A percentile compares a stretch with the other conserved stretches of the same genome.
Conservation (phyloP, 2,329 filamentous ascomycete genomes). For the Knufia fluminis region DNA sequence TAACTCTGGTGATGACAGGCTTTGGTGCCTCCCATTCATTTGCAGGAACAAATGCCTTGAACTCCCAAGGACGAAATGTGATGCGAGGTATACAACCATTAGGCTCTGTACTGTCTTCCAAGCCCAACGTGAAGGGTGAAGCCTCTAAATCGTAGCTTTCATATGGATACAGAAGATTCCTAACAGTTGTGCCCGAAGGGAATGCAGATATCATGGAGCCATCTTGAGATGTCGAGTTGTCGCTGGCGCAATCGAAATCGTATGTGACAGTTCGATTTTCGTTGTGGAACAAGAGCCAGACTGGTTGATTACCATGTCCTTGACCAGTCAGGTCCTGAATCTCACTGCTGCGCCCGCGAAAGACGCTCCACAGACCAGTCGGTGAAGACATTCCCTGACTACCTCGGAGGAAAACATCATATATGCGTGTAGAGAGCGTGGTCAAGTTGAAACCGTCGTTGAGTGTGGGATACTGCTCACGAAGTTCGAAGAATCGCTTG, state of each 20-base stretch:
- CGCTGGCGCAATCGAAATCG: constrained; percentile 46
- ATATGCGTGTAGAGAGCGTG: constrained; percentile 49
- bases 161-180: constrained; percentile 55
- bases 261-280: constrained; percentile 43
- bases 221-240: constrained; percentile 19
- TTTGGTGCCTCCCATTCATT: constrained; percentile 41
- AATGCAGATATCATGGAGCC: constrained; percentile 50
- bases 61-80: constrained; percentile 48
- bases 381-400: constrained; percentile 46
- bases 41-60: constrained; percentile 50
- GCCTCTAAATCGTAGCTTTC: constrained; percentile 45
- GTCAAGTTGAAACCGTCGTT: constrained; percentile 51
- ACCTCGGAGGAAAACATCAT: constrained; percentile 42
- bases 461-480: constrained; percentile 46
- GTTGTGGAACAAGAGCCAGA: constrained; percentile 29
- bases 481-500: constrained; percentile 53
- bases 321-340: constrained; percentile 35
- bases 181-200: constrained; percentile 44
- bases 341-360: constrained; percentile 34
- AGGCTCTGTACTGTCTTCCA: constrained; percentile 37
- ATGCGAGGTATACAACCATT: constrained; percentile 50
- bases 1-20: constrained; percentile 52
- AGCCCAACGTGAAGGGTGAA: constrained; percentile 38
- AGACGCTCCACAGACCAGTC: constrained; percentile 50
- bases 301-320: constrained; percentile 29